Percentiles rank a stretch among this genome's conserved stretches.
These are phyloP conservation scores for Dipodascopsis tothii DNA, from an alignment of 805 yeast species.

Conservation along the genomic window DNA sequence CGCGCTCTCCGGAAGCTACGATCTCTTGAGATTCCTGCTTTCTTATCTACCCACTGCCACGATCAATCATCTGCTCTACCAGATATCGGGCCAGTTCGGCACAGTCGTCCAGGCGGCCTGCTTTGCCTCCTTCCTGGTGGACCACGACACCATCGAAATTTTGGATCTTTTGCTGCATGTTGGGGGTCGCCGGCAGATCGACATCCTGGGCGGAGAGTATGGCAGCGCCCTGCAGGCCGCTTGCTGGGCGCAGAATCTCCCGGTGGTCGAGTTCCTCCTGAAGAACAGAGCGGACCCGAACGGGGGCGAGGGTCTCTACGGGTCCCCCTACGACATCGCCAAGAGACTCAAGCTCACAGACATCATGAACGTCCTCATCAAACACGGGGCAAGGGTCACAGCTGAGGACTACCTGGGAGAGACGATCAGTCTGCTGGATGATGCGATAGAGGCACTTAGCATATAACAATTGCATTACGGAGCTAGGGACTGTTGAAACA, in stretches of 20 bases:
- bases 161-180: neutral
- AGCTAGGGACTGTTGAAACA: too few relatives aligned
- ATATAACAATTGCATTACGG: too few relatives aligned
- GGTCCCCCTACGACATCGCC: too few relatives aligned
- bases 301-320: neutral
- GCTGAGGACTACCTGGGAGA: too few relatives aligned
- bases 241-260: neutral
- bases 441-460: too few relatives aligned
- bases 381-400: too few relatives aligned
- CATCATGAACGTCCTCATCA: too few relatives aligned
- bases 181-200: neutral
- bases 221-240: constrained; percentile 4
- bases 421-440: too few relatives aligned
- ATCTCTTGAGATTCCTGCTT: neutral
- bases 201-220: neutral
- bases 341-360: too few relatives aligned
- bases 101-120: constrained; percentile 2
- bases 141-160: neutral
- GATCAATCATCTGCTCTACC: neutral
- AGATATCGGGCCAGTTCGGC: neutral
- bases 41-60: neutral
- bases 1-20: neutral
- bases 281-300: constrained; percentile 1
- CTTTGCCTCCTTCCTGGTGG: neutral
- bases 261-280: neutral